Evolutionary conservation across 2,329 filamentous ascomycete genomes (phyloP).

Genomic region (Paraconiothyrium brasiliense): DNA sequence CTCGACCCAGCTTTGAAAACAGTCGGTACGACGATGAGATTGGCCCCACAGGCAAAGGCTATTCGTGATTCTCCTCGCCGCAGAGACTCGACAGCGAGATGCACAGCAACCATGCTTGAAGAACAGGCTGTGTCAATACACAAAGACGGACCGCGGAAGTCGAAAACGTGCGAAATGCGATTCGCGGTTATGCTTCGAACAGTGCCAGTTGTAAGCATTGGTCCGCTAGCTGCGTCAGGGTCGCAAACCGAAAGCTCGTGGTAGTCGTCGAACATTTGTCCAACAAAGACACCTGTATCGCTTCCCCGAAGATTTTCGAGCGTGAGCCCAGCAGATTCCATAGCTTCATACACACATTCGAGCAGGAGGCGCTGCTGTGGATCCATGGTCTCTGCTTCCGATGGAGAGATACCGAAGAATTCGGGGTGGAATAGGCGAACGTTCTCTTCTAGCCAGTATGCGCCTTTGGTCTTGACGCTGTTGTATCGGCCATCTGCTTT

Average conservation of each 20-base stretch:
- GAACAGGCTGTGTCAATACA: conserved; percentile 51
- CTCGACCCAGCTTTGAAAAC: conserved; percentile 29
- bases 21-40: conserved; percentile 9
- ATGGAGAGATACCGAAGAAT: conserved; percentile 34
- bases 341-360: conserved; percentile 11
- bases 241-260: conserved; percentile 23
- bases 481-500: conserved; percentile 19
- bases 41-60: conserved; percentile 24
- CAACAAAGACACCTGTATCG: conserved; percentile 26
- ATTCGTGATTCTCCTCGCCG: conserved; percentile 19
- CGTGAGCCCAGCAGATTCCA: conserved; percentile 27
- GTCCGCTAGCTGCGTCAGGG: conserved; percentile 7
- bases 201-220: conserved; percentile 31
- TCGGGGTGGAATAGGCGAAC: conserved; percentile 46
- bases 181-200: conserved; percentile 40
- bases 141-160: conserved; percentile 46
- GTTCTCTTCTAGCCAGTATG: conserved; percentile 32
- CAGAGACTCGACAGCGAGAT: conserved; percentile 24
- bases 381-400: conserved; percentile 34
- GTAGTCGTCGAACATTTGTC: conserved; percentile 23
- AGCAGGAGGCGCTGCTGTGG: conserved; percentile 33
- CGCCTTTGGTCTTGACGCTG: conserved; percentile 9
- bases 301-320: conserved; percentile 21
- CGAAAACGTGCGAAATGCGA: conserved; percentile 46
- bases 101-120: conserved; percentile 41